phyloP scores from a whole-genome alignment of 805 yeast species.

The Teunomyces panamensis region DNA sequence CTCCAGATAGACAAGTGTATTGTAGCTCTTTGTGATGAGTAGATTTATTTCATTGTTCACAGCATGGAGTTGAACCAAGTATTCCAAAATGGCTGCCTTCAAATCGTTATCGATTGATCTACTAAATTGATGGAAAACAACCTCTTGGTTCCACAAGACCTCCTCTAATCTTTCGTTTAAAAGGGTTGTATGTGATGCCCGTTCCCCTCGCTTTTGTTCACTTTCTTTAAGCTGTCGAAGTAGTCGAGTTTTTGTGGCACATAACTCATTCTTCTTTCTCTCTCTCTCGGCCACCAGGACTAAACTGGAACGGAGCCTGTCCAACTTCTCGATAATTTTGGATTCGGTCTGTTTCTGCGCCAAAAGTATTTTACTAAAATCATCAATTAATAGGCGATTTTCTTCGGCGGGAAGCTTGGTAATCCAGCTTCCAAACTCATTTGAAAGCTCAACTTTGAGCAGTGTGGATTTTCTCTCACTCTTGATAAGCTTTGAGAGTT shows the following conservation, averaged over 20 bases:
- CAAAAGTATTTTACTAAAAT: slow-evolving; percentile 37
- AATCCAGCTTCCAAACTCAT: slow-evolving; percentile 44
- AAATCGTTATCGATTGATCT: slow-evolving; percentile 46
- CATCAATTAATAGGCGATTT: slow-evolving; percentile 36
- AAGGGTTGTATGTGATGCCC: slow-evolving; percentile 41
- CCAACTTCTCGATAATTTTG: slow-evolving; percentile 41
- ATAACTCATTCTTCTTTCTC: slow-evolving; percentile 41
- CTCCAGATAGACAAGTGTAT: background rate
- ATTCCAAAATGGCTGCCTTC: slow-evolving; percentile 45
- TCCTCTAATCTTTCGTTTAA: slow-evolving; percentile 53
- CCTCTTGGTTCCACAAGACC: slow-evolving; percentile 46
- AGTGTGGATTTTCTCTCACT: slow-evolving; percentile 35
- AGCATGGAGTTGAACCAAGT: slow-evolving; percentile 17
- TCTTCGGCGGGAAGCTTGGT: slow-evolving; percentile 37
- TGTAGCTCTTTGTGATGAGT: slow-evolving; percentile 1
- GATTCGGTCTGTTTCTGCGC: slow-evolving; percentile 35
- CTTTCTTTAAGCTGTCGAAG: slow-evolving; percentile 37
- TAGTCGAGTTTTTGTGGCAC: slow-evolving; percentile 33
- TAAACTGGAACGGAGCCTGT: slow-evolving; percentile 41
- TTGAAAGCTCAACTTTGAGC: slow-evolving; percentile 36
- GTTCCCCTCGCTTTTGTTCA: slow-evolving; percentile 43
- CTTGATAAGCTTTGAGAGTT: slow-evolving; percentile 36
- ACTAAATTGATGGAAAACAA: slow-evolving; percentile 50
- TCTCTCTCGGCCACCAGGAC: slow-evolving; percentile 50
- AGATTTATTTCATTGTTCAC: slow-evolving; percentile 1